These are phyloP conservation scores for Eragrostis nindensis DNA, from an alignment of 176 grass and related monocot species.

Conservation along the genomic window DNA sequence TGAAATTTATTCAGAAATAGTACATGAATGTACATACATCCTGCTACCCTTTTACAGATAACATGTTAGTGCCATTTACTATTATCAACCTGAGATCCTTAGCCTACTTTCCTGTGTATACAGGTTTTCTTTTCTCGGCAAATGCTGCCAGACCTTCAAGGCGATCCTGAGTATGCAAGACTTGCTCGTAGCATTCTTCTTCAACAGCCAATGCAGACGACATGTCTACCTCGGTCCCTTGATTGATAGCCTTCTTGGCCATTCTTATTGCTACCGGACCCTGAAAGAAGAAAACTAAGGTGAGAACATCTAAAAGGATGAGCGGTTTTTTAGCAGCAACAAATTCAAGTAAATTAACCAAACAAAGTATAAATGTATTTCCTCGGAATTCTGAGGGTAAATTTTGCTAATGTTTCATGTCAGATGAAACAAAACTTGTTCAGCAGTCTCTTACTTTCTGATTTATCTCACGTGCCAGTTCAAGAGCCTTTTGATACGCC, in stretches of 20 bases:
- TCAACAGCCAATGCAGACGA: slow-evolving; percentile 58
- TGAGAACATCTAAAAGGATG: slow-evolving; percentile 15
- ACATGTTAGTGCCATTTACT: not conserved
- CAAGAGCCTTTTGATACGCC: slow-evolving; percentile 73
- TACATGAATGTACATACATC: slow-evolving; percentile 7
- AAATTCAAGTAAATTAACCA: slow-evolving; percentile 21
- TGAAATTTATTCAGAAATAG: slow-evolving; percentile 17
- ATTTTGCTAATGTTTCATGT: not conserved
- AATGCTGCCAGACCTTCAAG: slow-evolving; percentile 93
- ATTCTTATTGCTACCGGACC: slow-evolving; percentile 82
- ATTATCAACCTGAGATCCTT: not conserved
- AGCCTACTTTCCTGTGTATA: slow-evolving; percentile 66
- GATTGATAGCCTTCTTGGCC: slow-evolving; percentile 87
- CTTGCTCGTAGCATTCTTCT: slow-evolving; percentile 82
- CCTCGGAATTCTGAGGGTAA: not conserved
- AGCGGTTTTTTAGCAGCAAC: not conserved
- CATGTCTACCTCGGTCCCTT: slow-evolving; percentile 65
- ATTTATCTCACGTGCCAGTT: slow-evolving; percentile 80
- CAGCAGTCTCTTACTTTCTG: slow-evolving; percentile 59
- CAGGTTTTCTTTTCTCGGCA: slow-evolving; percentile 87
- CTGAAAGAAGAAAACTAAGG: slow-evolving; percentile 41
- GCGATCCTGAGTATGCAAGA: slow-evolving; percentile 75
- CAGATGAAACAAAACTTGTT: not conserved
- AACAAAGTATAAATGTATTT: not conserved
- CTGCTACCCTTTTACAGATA: slow-evolving; percentile 4